phyloP scores from a whole-genome alignment of 495 filamentous ascomycete species.

The Aspergillus panamensis region DNA sequence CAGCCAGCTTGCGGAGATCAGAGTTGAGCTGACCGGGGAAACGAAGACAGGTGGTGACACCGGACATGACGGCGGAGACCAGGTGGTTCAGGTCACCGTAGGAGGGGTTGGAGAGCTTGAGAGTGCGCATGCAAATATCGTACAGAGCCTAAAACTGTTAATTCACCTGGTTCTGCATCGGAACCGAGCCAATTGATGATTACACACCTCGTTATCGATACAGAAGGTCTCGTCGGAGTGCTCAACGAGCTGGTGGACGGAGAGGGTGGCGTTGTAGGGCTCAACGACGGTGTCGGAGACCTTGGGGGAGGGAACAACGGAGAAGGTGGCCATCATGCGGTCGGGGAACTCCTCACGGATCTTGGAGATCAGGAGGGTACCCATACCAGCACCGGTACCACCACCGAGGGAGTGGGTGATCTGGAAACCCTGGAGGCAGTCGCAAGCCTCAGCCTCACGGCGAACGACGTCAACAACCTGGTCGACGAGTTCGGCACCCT shows the following conservation, averaged over 20 bases:
- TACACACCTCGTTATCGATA: constrained; percentile 93
- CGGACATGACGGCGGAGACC: constrained; percentile 99
- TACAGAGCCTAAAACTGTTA: constrained; percentile 71
- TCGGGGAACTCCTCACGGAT: constrained; percentile 99
- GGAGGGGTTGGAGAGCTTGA: constrained; percentile 96
- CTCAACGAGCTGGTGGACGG: constrained; percentile 98
- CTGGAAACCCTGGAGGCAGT: constrained; percentile 99
- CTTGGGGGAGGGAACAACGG: constrained; percentile 98
- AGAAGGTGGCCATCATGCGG: constrained; percentile 99
- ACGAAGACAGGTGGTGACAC: constrained; percentile 96
- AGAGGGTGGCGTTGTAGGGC: constrained; percentile 99
- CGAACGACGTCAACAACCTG: constrained; percentile 97
- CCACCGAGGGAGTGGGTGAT: constrained; percentile 99
- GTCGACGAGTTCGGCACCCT: constrained; percentile 98
- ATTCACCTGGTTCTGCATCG: neutral
- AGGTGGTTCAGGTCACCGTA: constrained; percentile 99
- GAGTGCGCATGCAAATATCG: constrained; percentile 99
- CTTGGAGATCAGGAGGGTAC: constrained; percentile 99
- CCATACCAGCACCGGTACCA: constrained; percentile 99
- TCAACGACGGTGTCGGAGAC: constrained; percentile 99
- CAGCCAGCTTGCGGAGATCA: constrained; percentile 97
- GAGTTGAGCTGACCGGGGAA: constrained; percentile 99
- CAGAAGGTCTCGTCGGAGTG: constrained; percentile 99
- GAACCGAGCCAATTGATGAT: neutral
- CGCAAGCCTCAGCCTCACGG: constrained; percentile 97